Base-by-base conservation (phyloP, 768 basidiomycete species). In the Boletellus sp. region DNA sequence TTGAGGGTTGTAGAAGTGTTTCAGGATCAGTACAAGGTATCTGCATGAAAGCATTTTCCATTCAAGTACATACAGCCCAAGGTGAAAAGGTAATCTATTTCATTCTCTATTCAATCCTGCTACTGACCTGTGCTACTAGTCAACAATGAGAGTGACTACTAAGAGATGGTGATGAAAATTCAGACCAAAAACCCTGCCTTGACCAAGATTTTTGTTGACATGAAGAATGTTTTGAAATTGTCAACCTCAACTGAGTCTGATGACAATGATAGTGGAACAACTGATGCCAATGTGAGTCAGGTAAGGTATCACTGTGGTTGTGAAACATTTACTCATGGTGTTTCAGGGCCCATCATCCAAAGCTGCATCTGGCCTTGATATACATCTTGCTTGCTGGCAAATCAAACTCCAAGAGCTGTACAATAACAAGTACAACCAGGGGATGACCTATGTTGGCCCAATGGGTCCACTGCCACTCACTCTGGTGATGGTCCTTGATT, bases 21-120 rank as follows among this genome's bases (percentile, higher is more conserved):
- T n/a, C n/a, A n/a, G n/a, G n/a, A n/a, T n/a, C n/a, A 52, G 3
- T 55, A 45, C 39, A 48, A 20, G 0, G 5, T 72, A 0, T 38
- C 23, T 0, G 78, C 72, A 71, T 38, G 13, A 1, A 47, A 33
- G 20, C 6, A 11, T 0, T 59, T 50, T 24, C 13, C 48, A 38
- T 56, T 54, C 52, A 56, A 52, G 40, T 59, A 45, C 36, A 28
- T 53, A 7, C 38, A 31, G 7, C 45, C 24, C 6, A 48, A 42
- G 33, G 38, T 7, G 4, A 56, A 52, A 58, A 19, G n/a, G 45
- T 57, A 22, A 11, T 4, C n/a, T 42, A 28, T 34, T 47, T 32
- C n/a, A 20, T 15, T 42, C n/a, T 17, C 3, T n/a, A 42, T 32
- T 4, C 16, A 36, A 36, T 36, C 13, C 6, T 36, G 20, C 17